Evolutionary conservation across 2,329 filamentous ascomycete genomes (phyloP).

Genomic region (Harringtonia aguacate): DNA sequence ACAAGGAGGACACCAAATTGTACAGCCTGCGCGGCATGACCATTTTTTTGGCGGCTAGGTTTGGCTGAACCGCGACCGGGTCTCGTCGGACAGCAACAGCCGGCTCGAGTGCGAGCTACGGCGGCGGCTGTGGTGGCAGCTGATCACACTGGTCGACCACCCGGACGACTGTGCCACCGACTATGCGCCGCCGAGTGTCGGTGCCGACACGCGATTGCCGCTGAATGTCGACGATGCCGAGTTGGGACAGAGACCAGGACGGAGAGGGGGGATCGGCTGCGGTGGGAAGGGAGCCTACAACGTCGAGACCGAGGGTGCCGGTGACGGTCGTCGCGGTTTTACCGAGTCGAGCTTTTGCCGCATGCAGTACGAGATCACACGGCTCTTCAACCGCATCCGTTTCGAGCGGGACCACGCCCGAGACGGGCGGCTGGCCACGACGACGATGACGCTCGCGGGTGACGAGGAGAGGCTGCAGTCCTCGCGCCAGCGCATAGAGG

Average conservation of each 20-base stretch:
- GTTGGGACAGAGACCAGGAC: neutral
- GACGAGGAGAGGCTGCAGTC: conserved; percentile 1
- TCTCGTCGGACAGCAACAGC: neutral
- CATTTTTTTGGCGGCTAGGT: conserved; percentile 1
- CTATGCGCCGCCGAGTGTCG: conserved; percentile 4
- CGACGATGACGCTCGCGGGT: neutral
- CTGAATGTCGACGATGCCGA: conserved; percentile 43
- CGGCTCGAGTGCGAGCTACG: conserved; percentile 1
- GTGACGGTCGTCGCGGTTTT: conserved; percentile 33
- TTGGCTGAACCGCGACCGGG: conserved; percentile 4
- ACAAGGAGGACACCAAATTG: conserved; percentile 2
- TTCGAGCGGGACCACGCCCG: conserved; percentile 1
- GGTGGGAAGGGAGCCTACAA: conserved; percentile 14
- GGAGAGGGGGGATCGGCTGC: neutral
- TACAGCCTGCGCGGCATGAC: conserved; percentile 4
- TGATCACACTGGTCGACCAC: conserved; percentile 4
- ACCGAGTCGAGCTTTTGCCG: conserved; percentile 39
- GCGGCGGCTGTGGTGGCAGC: conserved; percentile 3
- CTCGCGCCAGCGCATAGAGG: conserved; percentile 1
- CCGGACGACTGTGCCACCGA: conserved; percentile 5
- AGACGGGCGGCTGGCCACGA: neutral
- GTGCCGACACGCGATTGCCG: conserved; percentile 37
- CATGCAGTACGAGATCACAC: conserved; percentile 27
- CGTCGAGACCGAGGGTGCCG: conserved; percentile 16
- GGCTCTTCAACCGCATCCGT: conserved; percentile 3